Evolutionary conservation across 2,329 filamentous ascomycete species (phyloP), one percentile per base, ranked within the genome.

Genomic region (Monilinia polystroma): DNA sequence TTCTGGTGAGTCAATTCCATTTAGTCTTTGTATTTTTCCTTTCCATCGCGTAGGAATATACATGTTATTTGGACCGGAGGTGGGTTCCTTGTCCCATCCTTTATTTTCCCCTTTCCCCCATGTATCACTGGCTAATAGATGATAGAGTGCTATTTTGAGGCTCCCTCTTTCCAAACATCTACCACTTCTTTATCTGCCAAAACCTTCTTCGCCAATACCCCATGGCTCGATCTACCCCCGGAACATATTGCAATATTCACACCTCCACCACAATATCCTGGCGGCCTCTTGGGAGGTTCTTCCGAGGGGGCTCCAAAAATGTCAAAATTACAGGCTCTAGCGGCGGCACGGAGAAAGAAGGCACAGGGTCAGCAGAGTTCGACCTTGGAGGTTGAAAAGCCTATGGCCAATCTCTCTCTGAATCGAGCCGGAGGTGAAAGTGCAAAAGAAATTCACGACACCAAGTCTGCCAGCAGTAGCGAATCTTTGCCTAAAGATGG

Each of bases 311-410:
- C 80, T n/a, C 83, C 86, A 3, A 95, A 93, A 75, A 84, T 91
- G 78, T 96, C 94, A 6, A 99, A 99, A 75, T 82, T 99, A 56
- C 94, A 96, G 73, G 92, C 92, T 58, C 81, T 99, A 53, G 93
- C 94, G 63, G 92, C 92, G 45, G 90, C 91, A 64, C 85, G 93
- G 38, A 93, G 93, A 76, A 93, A 91, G 79, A 96, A 93, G 77
- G 88, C 87, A 18, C 88, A 87, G 41, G 87, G 89, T 51, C 87
- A 85, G 72, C 80, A 77, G 55, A 65, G 53, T 58, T 66, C 41
- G 26, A 63, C 49, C 29, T 67, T 66, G 4, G 72, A 68, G 11
- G 68, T 75, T 3, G 73, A 74, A 58, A 72, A 72, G 53, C 70
- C 74, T 8, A 71, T 75, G 72, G 70, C 71, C 3, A 68, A 68